Evolutionary conservation across 331 rosid genomes (phyloP), one percentile per base, ranked within the genome.

Genomic region (Spiraea crenata): DNA sequence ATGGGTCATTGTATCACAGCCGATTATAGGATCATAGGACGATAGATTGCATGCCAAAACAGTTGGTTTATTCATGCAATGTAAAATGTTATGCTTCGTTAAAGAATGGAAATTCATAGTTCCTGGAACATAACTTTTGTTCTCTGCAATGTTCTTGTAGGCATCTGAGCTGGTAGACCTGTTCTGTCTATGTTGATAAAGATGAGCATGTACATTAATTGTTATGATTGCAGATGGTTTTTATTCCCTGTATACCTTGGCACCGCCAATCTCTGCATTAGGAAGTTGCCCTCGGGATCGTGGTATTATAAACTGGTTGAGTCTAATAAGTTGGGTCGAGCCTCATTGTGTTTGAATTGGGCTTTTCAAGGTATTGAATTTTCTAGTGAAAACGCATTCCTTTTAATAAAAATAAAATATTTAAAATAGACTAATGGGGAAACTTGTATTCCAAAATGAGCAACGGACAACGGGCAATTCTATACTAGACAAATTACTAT

Each of bases 81-180:
- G 58, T 63, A 48, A 16, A 41, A 46, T 66, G 66, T 37, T 37
- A 5, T 67, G 31, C 44, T 73, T 46, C 34, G 19, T 14, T 59
- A 39, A 54, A 49, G 47, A 10, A 46, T 49, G 7, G 12, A 65
- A 19, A 25, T 55, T 57, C 0, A 40, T 34, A 48, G 68, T 7
- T 48, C 46, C 0, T 4, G 14, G 44, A 39, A 75, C 62, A 1
- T 20, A 57, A 56, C 46, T 50, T 37, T 5, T 47, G 50, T 56
- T 19, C 46, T 66, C 64, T 31, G 37, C 40, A 12, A 48, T 70
- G 65, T 31, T 69, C 52, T 42, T 72, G 57, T 14, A 40, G 69
- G 62, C 48, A 42, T 67, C 34, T 67, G 16, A 52, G 15, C 44
- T 55, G n/a, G 31, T 25, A 59, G 51, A 65, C 25, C 25, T 17